A percentile compares a stretch with the other conserved stretches of the same genome.
Conservation (phyloP, 108 stramenopile genomes). For the Cyclotella cryptica region DNA sequence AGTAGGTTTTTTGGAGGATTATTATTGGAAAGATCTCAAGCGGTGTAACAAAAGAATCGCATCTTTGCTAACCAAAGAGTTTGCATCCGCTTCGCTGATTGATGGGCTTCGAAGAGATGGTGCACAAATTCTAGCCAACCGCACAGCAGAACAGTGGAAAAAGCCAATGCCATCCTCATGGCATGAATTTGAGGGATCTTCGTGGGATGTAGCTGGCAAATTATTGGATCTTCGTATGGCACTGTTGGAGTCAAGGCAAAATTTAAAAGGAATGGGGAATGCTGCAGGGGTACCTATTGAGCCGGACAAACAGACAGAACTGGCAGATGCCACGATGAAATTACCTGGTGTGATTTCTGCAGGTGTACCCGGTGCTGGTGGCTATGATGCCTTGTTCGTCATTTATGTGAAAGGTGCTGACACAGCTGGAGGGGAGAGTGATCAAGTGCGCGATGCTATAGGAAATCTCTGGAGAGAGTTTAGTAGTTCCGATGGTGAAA, state of each 20-base stretch:
- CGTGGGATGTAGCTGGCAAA: slow-evolving; percentile 48
- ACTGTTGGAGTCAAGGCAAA: slow-evolving; percentile 65
- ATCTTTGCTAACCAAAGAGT: slow-evolving; percentile 50
- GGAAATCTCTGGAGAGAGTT: slow-evolving; percentile 64
- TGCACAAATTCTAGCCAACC: slow-evolving; percentile 37
- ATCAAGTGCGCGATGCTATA: slow-evolving; percentile 63
- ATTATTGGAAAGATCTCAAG: slow-evolving; percentile 81
- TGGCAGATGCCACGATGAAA: slow-evolving; percentile 87
- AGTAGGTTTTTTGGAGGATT: slow-evolving; percentile 54
- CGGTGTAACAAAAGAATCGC: slow-evolving; percentile 68
- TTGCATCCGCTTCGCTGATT: slow-evolving; percentile 25
- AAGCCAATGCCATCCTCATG: slow-evolving; percentile 55
- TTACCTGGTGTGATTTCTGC: slow-evolving; percentile 91
- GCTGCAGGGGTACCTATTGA: slow-evolving; percentile 93
- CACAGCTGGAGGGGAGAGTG: slow-evolving; percentile 45
- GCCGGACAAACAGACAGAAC: slow-evolving; percentile 81
- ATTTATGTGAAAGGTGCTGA: slow-evolving; percentile 67
- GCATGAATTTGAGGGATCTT: slow-evolving; percentile 53
- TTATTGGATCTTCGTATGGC: slow-evolving; percentile 52
- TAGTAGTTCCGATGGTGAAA: slow-evolving; percentile 42
- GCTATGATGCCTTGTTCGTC: slow-evolving; percentile 94
- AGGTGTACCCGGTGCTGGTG: slow-evolving; percentile 96
- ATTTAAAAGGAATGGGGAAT: slow-evolving; percentile 83
- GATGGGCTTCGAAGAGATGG: slow-evolving; percentile 58
- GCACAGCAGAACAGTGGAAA: slow-evolving; percentile 53